Conservation (phyloP, 2,329 filamentous ascomycete genomes). For the Fusarium bulbicola region DNA sequence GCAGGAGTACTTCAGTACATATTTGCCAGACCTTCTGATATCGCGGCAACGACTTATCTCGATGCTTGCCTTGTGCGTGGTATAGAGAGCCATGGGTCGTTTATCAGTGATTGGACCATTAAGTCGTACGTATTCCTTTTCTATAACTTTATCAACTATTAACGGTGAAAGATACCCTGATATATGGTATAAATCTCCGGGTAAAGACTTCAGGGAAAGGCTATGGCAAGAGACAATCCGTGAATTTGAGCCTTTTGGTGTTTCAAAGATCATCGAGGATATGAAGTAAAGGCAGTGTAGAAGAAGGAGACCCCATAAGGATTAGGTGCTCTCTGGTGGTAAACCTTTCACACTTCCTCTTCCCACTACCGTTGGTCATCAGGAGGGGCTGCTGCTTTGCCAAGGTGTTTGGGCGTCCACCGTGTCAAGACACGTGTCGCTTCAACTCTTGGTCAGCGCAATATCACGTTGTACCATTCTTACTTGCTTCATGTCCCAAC, state of each 20-base stretch:
- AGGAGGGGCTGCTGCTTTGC: background rate
- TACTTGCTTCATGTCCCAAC: background rate
- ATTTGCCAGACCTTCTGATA: background rate
- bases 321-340: too few relatives aligned
- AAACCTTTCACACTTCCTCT: too few relatives aligned
- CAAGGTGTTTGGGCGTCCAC: fast-evolving
- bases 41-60: background rate
- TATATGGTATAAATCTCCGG: background rate
- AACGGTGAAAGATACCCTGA: background rate
- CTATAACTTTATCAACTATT: too few relatives aligned
- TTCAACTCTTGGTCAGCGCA: background rate
- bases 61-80: background rate
- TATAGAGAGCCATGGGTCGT: background rate
- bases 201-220: background rate
- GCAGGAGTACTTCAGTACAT: background rate
- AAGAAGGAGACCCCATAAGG: too few relatives aligned
- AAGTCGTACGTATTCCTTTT: background rate
- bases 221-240: background rate
- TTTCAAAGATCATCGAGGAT: background rate
- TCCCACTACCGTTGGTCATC: too few relatives aligned
- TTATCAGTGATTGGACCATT: background rate
- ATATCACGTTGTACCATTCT: background rate
- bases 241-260: background rate
- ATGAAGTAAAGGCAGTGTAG: too few relatives aligned
- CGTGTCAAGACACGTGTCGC: background rate